These are phyloP conservation scores for Jaapia argillacea DNA, from an alignment of 768 basidiomycete species.

Conservation along the genomic window DNA sequence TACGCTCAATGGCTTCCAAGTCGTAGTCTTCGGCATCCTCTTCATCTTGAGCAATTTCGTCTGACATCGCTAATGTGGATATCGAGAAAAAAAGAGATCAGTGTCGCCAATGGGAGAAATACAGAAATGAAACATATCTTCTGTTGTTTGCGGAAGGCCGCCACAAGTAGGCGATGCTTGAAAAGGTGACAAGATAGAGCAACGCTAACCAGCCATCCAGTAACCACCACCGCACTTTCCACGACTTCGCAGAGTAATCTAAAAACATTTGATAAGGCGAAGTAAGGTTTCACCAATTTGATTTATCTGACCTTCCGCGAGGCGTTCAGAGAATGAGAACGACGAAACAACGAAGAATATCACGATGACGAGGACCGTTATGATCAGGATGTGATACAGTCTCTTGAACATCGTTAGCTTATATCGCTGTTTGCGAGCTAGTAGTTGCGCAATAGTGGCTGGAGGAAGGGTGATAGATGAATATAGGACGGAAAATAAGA, in stretches of 20 bases:
- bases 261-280: neutral
- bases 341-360: constrained; percentile 92
- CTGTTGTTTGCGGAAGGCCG: constrained; percentile 84
- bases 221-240: constrained; percentile 91
- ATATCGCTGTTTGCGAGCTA: constrained; percentile 76
- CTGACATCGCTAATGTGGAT: constrained; percentile 84
- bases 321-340: constrained; percentile 81
- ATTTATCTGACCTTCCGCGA: constrained; percentile 65
- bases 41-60: constrained; percentile 92
- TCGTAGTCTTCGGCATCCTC: constrained; percentile 92
- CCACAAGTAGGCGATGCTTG: constrained; percentile 83
- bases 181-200: constrained; percentile 78
- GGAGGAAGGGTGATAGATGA: constrained; percentile 4
- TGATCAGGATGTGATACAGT: constrained; percentile 77
- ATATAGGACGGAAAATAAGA: neutral
- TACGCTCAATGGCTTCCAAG: constrained; percentile 60
- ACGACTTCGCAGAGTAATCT: constrained; percentile 91
- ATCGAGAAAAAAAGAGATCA: constrained; percentile 22
- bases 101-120: constrained; percentile 3
- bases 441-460: constrained; percentile 87
- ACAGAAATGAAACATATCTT: constrained; percentile 45
- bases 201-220: constrained; percentile 91
- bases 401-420: constrained; percentile 84
- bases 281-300: neutral
- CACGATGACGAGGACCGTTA: constrained; percentile 70